Conservation (phyloP, 805 yeast species). For the Zygosaccharomyces kombuchaensis region DNA sequence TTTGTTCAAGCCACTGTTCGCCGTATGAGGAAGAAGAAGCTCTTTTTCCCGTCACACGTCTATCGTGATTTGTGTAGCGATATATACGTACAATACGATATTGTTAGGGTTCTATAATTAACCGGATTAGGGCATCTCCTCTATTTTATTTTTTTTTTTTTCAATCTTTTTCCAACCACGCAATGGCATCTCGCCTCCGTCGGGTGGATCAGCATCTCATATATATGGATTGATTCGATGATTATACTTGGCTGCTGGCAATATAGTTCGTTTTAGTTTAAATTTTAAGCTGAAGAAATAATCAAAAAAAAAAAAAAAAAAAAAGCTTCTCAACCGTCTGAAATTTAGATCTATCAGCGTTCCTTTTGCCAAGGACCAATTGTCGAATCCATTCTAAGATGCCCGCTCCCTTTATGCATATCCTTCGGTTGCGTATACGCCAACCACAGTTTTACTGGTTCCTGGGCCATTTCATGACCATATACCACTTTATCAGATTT, state of each 20-base stretch:
- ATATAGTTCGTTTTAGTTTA: no score
- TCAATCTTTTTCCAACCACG: constrained; percentile 3
- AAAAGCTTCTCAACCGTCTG: no score
- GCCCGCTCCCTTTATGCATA: constrained; percentile 22
- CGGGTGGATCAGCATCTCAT: no score
- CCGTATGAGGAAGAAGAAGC: no score
- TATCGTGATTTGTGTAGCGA: no score
- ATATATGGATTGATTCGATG: no score
- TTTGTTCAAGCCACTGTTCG: no score
- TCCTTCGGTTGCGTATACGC: constrained; percentile 26
- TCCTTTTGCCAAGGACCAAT: background rate
- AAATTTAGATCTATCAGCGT: background rate
- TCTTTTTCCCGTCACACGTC: no score
- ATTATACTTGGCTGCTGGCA: no score
- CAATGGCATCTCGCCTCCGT: background rate
- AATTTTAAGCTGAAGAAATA: no score
- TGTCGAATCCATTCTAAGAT: background rate
- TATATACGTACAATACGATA: background rate
- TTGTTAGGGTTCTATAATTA: background rate
- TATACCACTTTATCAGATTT: constrained; percentile 39
- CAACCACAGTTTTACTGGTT: constrained; percentile 71
- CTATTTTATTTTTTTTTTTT: background rate
- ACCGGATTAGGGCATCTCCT: background rate
- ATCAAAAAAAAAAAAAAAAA: no score
- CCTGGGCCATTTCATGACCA: constrained; percentile 51